phyloP scores from a whole-genome alignment of 2,329 filamentous ascomycete genomes.

The Fusarium nodosum region DNA sequence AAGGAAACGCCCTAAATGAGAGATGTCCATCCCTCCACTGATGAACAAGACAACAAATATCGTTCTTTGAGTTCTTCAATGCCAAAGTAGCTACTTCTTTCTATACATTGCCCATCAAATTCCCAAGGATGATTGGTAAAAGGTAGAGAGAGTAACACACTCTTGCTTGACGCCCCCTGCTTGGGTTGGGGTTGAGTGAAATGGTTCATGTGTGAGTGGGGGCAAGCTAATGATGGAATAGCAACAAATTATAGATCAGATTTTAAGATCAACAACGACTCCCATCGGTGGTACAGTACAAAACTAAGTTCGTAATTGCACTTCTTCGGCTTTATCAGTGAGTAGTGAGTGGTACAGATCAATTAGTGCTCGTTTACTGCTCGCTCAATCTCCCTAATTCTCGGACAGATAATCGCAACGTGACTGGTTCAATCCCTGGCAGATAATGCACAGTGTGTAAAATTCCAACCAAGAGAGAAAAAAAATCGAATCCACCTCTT shows the following conservation, averaged over 20 bases:
- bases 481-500: conserved; percentile 30
- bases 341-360: background rate
- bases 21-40: background rate
- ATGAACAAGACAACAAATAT: background rate
- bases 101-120: background rate
- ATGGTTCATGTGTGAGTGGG: conserved; percentile 32
- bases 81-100: background rate
- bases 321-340: background rate
- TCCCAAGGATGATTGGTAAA: background rate
- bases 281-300: background rate
- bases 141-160: background rate
- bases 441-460: conserved; percentile 37
- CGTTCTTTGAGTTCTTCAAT: no score
- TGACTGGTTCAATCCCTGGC: conserved; percentile 21
- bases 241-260: conserved; percentile 15
- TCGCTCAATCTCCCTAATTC: conserved; percentile 6
- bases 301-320: background rate
- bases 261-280: conserved; percentile 5
- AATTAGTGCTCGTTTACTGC: conserved; percentile 4
- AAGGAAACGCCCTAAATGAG: background rate
- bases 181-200: conserved; percentile 29
- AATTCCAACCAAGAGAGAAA: conserved; percentile 12
- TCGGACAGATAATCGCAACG: conserved; percentile 14
- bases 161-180: conserved; percentile 1
- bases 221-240: conserved; percentile 11